phyloP scores from a whole-genome alignment of 805 yeast genomes.

The Saccharomycopsis fibuligera region DNA sequence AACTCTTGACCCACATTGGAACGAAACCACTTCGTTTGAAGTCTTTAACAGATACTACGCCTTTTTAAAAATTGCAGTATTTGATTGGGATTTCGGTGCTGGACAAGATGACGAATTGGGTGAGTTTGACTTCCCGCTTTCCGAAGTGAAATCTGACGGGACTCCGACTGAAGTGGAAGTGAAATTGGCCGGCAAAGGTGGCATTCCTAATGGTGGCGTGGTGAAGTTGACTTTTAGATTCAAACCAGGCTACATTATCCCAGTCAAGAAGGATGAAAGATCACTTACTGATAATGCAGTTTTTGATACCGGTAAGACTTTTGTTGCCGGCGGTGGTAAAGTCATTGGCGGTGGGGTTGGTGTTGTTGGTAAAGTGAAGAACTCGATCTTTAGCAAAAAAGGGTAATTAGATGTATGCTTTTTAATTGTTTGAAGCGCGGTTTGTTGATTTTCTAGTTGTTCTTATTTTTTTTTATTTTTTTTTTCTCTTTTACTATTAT shows the following conservation, averaged over 20 bases:
- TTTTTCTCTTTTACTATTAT: too few species aligned
- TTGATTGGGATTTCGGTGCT: slow-evolving; percentile 93
- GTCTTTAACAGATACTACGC: slow-evolving; percentile 60
- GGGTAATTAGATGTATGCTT: too few species aligned
- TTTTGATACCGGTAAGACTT: slow-evolving; percentile 45
- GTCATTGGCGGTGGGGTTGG: slow-evolving; percentile 35
- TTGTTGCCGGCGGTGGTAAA: slow-evolving; percentile 41
- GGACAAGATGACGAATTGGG: slow-evolving; percentile 82
- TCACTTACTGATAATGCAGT: slow-evolving; percentile 31
- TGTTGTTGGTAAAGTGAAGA: slow-evolving; percentile 33
- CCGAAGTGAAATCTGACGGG: slow-evolving; percentile 52
- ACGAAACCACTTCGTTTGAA: slow-evolving; percentile 55
- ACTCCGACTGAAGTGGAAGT: slow-evolving; percentile 44
- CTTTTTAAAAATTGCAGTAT: slow-evolving; percentile 47
- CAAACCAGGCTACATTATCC: slow-evolving; percentile 62
- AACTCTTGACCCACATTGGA: slow-evolving; percentile 87
- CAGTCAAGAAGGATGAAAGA: slow-evolving; percentile 29
- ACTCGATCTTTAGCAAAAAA: slow-evolving; percentile 35
- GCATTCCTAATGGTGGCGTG: slow-evolving; percentile 45
- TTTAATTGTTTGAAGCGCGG: too few species aligned
- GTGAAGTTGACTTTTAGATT: slow-evolving; percentile 55
- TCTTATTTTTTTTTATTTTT: too few species aligned
- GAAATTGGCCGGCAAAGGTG: slow-evolving; percentile 39
- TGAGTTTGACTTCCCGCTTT: slow-evolving; percentile 47
- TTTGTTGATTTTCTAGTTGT: too few species aligned